Evolutionary conservation across 768 basidiomycete genomes (phyloP), one percentile per base, ranked within the genome.

Genomic region (Kwoniella bestiolae): DNA sequence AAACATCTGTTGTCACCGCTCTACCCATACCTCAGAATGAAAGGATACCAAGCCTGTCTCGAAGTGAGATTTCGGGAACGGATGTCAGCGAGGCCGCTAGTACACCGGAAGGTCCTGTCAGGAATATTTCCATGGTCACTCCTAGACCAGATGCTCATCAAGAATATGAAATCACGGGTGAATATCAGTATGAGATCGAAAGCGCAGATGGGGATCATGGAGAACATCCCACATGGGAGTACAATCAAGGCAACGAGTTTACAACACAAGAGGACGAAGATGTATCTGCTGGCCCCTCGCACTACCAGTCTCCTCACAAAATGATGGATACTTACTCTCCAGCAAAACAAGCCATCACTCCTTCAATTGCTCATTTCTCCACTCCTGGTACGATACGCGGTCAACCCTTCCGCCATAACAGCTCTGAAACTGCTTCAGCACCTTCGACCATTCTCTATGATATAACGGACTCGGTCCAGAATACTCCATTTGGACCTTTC

Each of bases 81-180:
- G 69, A 74, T 38, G 60, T 66, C 1, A 73, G 71, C 41, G 74
- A 56, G 9, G 69, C 49, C 6, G 72, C 74, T 9, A 68, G 63
- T 5, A 78, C 77, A 14, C 77, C 77, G 6, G 76, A 78, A 57
- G 74, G 70, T 32, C 74, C 73, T 1, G 59, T 62, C 8, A 65
- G 72, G 26, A 53, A 50, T 11, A 56, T 72, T 2, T 41, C 46
- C 2, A 56, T 69, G 44, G 47, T 68, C 8, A 64, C 62, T 2
- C 65, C 74, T 31, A 38, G 63, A 12, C 28, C 56, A 2, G 56
- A 66, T 28, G 55, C 45, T 3, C 59, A 62, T 34, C 46, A 57
- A n/a, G 60, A 67, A 16, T 63, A 67, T 35, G 66, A 67, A 23
- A 35, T 67, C 23, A 67, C 66, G 4, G 61, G 55, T 18, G 60